Conservation (phyloP, 495 filamentous ascomycete species). For the Xylaria cubensis region DNA sequence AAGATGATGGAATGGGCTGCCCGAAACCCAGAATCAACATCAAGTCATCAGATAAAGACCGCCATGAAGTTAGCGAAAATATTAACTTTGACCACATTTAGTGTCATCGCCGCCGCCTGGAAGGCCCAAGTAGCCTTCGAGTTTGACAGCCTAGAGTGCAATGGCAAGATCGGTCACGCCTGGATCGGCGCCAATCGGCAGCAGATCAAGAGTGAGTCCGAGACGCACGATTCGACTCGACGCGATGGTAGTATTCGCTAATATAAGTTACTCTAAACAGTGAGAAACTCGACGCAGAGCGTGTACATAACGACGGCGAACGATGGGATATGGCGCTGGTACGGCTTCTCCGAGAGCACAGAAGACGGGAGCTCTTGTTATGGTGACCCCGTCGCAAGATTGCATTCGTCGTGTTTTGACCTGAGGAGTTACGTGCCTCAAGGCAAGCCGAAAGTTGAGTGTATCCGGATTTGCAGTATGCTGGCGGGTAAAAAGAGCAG, state of each 20-base stretch:
- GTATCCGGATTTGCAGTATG: constrained; percentile 7
- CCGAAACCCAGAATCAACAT: neutral
- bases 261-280: neutral
- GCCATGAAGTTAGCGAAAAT: constrained; percentile 4
- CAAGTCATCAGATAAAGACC: neutral
- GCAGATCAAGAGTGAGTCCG: constrained; percentile 4
- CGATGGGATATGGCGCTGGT: constrained; percentile 20
- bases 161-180: neutral
- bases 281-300: constrained; percentile 14
- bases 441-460: constrained; percentile 14
- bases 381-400: neutral
- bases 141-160: neutral
- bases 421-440: neutral
- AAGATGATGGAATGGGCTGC: neutral
- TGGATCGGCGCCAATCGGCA: neutral
- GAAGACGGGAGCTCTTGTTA: constrained; percentile 9
- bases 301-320: constrained; percentile 8
- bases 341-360: constrained; percentile 10
- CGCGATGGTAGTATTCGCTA: neutral
- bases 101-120: neutral
- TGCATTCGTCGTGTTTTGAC: constrained; percentile 9
- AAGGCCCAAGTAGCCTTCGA: constrained; percentile 5
- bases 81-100: neutral
- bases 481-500: neutral
- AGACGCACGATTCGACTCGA: neutral